A percentile compares a stretch with the other conserved stretches of the same genome.
Conservation (phyloP, 345 rosid genomes). For the Geranium brycei region DNA sequence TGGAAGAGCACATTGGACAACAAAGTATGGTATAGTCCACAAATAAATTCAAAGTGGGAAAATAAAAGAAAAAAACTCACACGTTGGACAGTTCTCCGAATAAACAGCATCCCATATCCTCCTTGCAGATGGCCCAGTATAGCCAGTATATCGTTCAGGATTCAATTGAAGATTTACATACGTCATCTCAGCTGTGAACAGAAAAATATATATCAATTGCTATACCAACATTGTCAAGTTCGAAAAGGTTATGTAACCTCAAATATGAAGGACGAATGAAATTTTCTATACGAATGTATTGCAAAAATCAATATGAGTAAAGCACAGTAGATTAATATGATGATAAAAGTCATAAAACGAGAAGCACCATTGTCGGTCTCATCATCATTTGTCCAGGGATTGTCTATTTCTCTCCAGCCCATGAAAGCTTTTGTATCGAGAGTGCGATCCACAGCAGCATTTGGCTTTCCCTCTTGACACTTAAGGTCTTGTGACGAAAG, state of each 20-base stretch:
- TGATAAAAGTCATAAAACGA: constrained; percentile 3
- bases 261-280: not conserved
- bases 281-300: not conserved
- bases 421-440: constrained; percentile 58
- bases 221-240: constrained; percentile 2
- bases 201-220: constrained; percentile 3
- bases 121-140: constrained; percentile 77
- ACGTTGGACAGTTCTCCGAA: constrained; percentile 80
- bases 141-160: constrained; percentile 88
- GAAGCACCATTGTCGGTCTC: constrained; percentile 79
- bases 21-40: not conserved
- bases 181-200: constrained; percentile 64
- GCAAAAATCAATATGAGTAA: not conserved
- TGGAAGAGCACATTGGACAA: not conserved
- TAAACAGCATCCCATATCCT: constrained; percentile 96
- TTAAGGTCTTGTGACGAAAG: constrained; percentile 48
- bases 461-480: constrained; percentile 93
- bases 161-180: constrained; percentile 84
- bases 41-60: not conserved
- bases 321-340: not conserved
- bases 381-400: constrained; percentile 94
- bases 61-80: constrained; percentile 24
- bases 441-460: constrained; percentile 82
- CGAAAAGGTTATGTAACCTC: not conserved
- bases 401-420: constrained; percentile 84